Percentiles rank a stretch among this genome's conserved stretches.
These are phyloP conservation scores for Xerocomus spinulosus DNA, from an alignment of 768 basidiomycete genomes.

Conservation along the genomic window DNA sequence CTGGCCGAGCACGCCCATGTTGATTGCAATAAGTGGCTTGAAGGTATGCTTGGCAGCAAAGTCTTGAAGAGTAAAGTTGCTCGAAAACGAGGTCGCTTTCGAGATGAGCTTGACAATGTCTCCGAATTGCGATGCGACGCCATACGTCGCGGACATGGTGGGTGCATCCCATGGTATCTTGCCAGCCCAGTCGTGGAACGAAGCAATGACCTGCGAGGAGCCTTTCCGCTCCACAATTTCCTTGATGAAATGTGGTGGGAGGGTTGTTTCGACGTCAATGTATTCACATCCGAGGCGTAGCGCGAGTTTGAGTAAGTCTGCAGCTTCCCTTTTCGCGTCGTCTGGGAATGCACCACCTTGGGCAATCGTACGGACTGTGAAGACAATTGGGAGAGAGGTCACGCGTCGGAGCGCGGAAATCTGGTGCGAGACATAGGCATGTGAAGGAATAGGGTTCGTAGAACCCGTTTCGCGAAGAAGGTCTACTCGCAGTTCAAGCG, in stretches of 20 bases:
- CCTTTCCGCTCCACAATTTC: constrained; percentile 62
- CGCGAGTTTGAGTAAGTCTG: constrained; percentile 72
- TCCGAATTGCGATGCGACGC: constrained; percentile 58
- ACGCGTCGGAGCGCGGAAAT: constrained; percentile 71
- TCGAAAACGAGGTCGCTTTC: constrained; percentile 66
- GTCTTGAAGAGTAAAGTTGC: constrained; percentile 73
- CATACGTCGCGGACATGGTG: constrained; percentile 64
- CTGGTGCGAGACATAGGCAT: constrained; percentile 74
- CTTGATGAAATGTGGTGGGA: constrained; percentile 58
- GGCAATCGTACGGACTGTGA: constrained; percentile 79
- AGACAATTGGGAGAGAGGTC: constrained; percentile 83
- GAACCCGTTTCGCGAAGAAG: constrained; percentile 57
- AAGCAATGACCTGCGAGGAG: constrained; percentile 76
- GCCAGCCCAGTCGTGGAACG: constrained; percentile 94
- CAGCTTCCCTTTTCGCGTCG: constrained; percentile 61
- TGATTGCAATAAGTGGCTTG: constrained; percentile 91
- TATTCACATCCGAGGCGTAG: constrained; percentile 86
- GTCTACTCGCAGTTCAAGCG: constrained; percentile 92
- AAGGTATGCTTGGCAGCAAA: constrained; percentile 58
- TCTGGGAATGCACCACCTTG: constrained; percentile 95
- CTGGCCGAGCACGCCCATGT: constrained; percentile 88
- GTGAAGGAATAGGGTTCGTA: constrained; percentile 57
- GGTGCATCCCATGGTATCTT: constrained; percentile 74
- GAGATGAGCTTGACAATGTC: constrained; percentile 94
- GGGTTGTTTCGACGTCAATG: constrained; percentile 83